These are phyloP conservation scores for Leccinum barrowsii DNA, from an alignment of 768 basidiomycete genomes.

Conservation along the genomic window DNA sequence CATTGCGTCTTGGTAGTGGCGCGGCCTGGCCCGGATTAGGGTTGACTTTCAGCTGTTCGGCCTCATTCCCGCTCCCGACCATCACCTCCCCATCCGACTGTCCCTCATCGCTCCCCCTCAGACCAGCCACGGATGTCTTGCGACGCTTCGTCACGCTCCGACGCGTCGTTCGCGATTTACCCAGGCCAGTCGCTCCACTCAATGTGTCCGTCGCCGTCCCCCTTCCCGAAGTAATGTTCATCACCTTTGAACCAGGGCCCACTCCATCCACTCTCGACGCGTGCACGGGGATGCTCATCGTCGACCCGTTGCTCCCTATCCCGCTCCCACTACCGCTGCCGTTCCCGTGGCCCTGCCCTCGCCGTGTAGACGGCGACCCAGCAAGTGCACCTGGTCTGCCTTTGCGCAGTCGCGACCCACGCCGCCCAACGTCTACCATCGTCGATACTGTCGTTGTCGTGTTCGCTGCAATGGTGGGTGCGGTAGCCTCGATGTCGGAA, in stretches of 20 bases:
- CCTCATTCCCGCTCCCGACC: slow-evolving; percentile 13
- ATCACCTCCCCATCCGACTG: no score
- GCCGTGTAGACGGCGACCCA: neutral
- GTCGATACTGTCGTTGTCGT: neutral
- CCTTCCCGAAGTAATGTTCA: neutral
- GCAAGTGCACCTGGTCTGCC: slow-evolving; percentile 3
- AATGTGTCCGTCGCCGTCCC: no score
- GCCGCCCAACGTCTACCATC: neutral
- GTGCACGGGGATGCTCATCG: no score
- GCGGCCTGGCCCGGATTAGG: no score
- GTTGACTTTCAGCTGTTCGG: no score
- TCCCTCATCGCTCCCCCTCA: no score
- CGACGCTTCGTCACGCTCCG: slow-evolving; percentile 4
- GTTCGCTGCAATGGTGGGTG: no score
- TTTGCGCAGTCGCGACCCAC: slow-evolving; percentile 14
- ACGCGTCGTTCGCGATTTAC: slow-evolving; percentile 1
- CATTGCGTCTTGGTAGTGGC: neutral
- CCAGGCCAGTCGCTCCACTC: neutral
- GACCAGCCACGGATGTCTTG: slow-evolving; percentile 12
- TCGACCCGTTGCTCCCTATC: no score
- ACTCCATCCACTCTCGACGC: slow-evolving; percentile 1
- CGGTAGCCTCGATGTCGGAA: slow-evolving; percentile 18
- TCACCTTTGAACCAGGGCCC: neutral
- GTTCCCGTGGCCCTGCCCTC: no score
- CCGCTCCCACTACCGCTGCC: no score